phyloP scores from a whole-genome alignment of 371 early-diverging fungal species.

The Batkoa obscura region DNA sequence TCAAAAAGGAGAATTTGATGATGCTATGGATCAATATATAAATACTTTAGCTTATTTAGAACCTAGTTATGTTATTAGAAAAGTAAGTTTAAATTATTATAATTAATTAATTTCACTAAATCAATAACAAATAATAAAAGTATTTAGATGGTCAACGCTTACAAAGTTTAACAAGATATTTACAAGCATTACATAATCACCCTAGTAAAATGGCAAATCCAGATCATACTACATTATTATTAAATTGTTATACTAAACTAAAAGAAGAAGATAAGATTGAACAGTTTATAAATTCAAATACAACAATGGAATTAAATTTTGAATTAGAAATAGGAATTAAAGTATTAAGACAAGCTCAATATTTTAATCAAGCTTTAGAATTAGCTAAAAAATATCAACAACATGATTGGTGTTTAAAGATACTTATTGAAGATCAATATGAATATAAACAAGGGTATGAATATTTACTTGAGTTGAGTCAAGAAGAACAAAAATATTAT shows the following conservation, averaged over 20 bases:
- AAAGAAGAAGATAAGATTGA: conserved; percentile 55
- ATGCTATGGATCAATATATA: conserved; percentile 79
- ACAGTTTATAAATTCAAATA: conserved; percentile 62
- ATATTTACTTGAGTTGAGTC: conserved; percentile 38
- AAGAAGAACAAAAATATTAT: conserved; percentile 32
- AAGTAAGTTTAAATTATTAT: conserved; percentile 19
- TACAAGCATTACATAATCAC: conserved; percentile 69
- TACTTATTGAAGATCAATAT: conserved; percentile 69
- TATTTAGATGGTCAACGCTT: conserved; percentile 86
- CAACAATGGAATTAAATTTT: conserved; percentile 46
- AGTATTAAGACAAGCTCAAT: conserved; percentile 81
- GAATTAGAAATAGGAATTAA: conserved; percentile 85
- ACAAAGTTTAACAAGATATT: conserved; percentile 65
- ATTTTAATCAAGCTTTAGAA: conserved; percentile 68
- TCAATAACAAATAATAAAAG: conserved; percentile 10
- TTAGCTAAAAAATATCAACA: conserved; percentile 62
- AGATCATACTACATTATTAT: conserved; percentile 81
- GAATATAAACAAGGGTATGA: conserved; percentile 49
- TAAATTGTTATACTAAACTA: conserved; percentile 94
- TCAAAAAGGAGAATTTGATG: conserved; percentile 67
- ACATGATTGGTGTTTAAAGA: conserved; percentile 58
- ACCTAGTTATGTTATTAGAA: conserved; percentile 85
- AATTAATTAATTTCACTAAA: background rate
- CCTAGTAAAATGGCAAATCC: conserved; percentile 50
- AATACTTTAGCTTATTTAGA: conserved; percentile 84